Evolutionary conservation across 2,329 filamentous ascomycete species (phyloP).

Genomic region (Claviceps africana): DNA sequence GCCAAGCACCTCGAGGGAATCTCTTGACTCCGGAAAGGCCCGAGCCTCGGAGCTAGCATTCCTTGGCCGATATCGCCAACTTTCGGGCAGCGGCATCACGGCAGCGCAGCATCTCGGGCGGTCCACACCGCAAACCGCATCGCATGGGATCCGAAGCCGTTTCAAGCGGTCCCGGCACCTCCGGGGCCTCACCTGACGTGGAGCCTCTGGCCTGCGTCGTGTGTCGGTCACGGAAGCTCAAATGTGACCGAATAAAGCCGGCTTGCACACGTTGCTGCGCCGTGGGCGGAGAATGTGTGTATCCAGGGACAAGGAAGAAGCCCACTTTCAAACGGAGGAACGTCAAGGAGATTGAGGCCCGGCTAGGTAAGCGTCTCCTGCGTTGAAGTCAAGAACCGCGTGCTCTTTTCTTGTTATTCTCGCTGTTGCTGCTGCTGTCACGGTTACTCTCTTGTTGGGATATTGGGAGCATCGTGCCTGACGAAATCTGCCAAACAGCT

Average conservation of each 20-base stretch:
- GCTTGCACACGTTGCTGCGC: conserved; percentile 68
- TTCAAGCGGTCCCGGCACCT: neutral
- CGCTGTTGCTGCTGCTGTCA: neutral
- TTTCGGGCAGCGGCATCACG: too few relatives aligned
- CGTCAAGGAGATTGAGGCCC: conserved; percentile 78
- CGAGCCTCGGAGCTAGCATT: neutral
- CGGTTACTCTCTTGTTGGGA: neutral
- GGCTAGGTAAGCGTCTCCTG: conserved; percentile 48
- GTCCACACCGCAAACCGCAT: neutral
- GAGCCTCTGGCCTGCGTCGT: conserved; percentile 63
- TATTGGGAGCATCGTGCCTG: neutral
- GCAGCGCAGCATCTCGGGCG: neutral
- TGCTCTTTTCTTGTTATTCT: too few relatives aligned
- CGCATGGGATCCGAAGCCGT: neutral
- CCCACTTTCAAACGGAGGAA: conserved; percentile 79
- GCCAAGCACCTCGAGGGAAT: neutral
- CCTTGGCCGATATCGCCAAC: neutral
- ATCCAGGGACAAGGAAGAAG: conserved; percentile 80
- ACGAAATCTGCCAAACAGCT: conserved; percentile 31
- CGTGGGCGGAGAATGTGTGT: conserved; percentile 58
- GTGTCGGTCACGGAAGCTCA: conserved; percentile 72
- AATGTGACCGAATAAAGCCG: conserved; percentile 71
- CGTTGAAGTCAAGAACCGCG: neutral
- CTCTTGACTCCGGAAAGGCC: neutral
- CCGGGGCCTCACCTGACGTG: conserved; percentile 8